Conservation (phyloP, 73 alveolate genomes). For the Tetrahymena malaccensis region DNA sequence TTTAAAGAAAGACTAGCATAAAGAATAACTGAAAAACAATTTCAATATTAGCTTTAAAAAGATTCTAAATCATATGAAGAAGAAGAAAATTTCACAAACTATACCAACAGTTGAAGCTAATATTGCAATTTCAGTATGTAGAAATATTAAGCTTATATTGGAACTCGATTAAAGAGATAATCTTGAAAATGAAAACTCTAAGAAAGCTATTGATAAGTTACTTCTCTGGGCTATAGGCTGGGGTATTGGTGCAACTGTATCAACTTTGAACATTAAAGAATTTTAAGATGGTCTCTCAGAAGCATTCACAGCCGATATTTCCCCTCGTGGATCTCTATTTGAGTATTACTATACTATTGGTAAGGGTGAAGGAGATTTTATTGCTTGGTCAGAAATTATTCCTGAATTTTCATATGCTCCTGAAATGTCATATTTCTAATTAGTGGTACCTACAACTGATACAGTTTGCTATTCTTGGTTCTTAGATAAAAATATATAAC, state of each 20-base stretch:
- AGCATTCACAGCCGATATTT: conserved; percentile 38
- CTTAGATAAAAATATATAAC: conserved; percentile 69
- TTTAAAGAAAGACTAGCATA: conserved; percentile 9
- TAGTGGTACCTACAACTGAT: conserved; percentile 91
- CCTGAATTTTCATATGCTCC: conserved; percentile 55
- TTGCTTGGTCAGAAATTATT: conserved; percentile 50
- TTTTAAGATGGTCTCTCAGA: conserved; percentile 50
- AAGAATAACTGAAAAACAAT: conserved; percentile 20
- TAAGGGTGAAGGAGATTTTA: conserved; percentile 30
- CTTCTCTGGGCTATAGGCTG: conserved; percentile 62
- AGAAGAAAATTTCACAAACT: conserved; percentile 21
- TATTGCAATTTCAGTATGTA: conserved; percentile 51
- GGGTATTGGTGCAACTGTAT: conserved; percentile 65
- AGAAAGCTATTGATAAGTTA: conserved; percentile 50
- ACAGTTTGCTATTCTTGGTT: conserved; percentile 85
- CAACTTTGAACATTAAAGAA: conserved; percentile 43
- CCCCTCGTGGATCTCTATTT: conserved; percentile 60
- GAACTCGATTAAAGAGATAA: conserved; percentile 16
- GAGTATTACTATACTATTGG: conserved; percentile 39
- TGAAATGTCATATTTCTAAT: conserved; percentile 56
- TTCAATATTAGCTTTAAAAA: not conserved
- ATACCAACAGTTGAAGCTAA: conserved; percentile 56
- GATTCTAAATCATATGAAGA: not conserved
- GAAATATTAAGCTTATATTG: conserved; percentile 53
- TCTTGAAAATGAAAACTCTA: conserved; percentile 47